Evolutionary conservation across 768 basidiomycete genomes (phyloP).

Genomic region (Russula ochroleuca): DNA sequence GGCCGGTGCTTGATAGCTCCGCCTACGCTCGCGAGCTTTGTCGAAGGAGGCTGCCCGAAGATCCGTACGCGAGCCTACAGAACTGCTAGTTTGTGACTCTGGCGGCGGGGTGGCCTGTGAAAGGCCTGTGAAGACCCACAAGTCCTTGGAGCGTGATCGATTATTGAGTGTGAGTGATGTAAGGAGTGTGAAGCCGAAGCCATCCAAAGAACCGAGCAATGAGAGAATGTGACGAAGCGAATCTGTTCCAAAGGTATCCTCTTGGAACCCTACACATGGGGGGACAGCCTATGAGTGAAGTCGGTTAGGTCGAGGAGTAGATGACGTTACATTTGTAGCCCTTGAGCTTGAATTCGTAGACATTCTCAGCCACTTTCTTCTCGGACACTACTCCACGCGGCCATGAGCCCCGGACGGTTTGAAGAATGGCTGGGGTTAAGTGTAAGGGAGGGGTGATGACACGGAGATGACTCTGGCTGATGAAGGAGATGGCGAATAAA

Average conservation of each 20-base stretch:
- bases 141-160: conserved; percentile 67
- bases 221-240: conserved; percentile 68
- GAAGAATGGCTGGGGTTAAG: conserved; percentile 74
- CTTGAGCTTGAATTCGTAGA: conserved; percentile 77
- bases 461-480: conserved; percentile 61
- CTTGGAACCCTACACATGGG: conserved; percentile 60
- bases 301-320: conserved; percentile 25
- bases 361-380: conserved; percentile 66
- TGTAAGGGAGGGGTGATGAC: conserved; percentile 74
- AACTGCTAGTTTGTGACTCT: conserved; percentile 38
- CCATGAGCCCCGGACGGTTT: conserved; percentile 73
- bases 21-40: conserved; percentile 16
- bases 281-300: conserved; percentile 6
- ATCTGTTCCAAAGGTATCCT: conserved; percentile 70
- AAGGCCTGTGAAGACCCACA: conserved; percentile 73
- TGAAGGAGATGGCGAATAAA: conserved; percentile 69
- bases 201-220: conserved; percentile 61
- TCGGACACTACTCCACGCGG: conserved; percentile 75
- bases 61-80: conserved; percentile 37
- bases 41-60: conserved; percentile 26
- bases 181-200: conserved; percentile 61
- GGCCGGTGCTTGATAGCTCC: conserved; percentile 11
- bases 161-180: conserved; percentile 68
- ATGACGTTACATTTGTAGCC: conserved; percentile 66
- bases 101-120: conserved; percentile 31